Evolutionary conservation across 192 early-diverging fungal genomes (phyloP), one percentile per base, ranked within the genome.

Genomic region (Dimargaris xerosporica): DNA sequence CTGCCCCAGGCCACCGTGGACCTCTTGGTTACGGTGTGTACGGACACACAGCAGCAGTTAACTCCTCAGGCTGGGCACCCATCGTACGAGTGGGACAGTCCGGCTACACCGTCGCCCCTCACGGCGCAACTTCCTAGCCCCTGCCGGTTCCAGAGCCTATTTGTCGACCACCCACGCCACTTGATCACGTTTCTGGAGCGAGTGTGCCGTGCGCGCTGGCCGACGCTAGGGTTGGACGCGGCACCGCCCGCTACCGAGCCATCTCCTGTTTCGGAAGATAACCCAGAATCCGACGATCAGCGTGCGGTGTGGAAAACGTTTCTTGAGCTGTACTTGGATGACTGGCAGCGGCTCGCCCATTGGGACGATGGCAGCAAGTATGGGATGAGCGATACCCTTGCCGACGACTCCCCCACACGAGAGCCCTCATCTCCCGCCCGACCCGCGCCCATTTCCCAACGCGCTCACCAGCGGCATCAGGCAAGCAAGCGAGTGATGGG

Each of bases 231-330:
- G 43, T 52, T n/a, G 52, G 44, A 19, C 69, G n/a, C 23, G 31
- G 30, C 65, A 51, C 64, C 41, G 62, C 28, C 60, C 44, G 21
- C 52, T 69, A 67, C 69, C 30, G 48, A 63, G 16, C 43, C 73
- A 69, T 50, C 71, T 64, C 62, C 69, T 63, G 61, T 63, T 13
- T 63, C 65, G 25, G 62, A 61, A 16, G 64, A 63, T 41, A 46
- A 30, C 44, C 54, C 56, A 53, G 47, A 82, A 23, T 53, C 73
- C 29, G 80, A 75, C 47, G 89, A 91, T 43, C 79, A 82, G 65
- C 80, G 82, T 60, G 75, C 83, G 15, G 80, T 93, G 2, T 95
- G 95, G 87, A 88, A 91, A 64, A 93, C 93, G 5, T 70, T 99
- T 28, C 66, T 99, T 58, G 93, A 99, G 65, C 78, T 99, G 23